These are phyloP conservation scores for Penicillium silybi DNA, from an alignment of 495 filamentous ascomycete genomes.

Conservation along the genomic window DNA sequence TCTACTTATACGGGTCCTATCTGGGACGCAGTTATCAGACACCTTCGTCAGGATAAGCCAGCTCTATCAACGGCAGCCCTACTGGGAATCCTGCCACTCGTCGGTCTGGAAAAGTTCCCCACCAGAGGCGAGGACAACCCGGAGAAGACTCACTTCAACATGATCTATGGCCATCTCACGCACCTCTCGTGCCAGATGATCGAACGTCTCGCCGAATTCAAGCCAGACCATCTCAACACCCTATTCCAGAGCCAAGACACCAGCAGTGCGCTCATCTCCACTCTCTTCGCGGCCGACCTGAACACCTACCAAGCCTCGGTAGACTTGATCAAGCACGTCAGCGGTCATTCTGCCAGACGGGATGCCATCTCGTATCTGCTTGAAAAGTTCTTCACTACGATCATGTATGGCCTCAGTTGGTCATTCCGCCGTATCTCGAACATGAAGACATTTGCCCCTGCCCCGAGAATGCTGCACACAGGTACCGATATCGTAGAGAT, in stretches of 20 bases:
- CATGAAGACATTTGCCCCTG: conserved; percentile 61
- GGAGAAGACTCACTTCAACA: conserved; percentile 67
- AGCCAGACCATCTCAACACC: conserved; percentile 54
- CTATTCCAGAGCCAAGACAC: conserved; percentile 61
- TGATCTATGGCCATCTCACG: conserved; percentile 63
- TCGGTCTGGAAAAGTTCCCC: conserved; percentile 68
- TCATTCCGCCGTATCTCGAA: conserved; percentile 53
- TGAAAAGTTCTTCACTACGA: conserved; percentile 57
- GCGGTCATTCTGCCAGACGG: conserved; percentile 61
- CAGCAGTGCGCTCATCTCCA: conserved; percentile 62
- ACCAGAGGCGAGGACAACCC: conserved; percentile 45
- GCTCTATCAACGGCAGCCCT: conserved; percentile 66
- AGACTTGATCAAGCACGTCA: conserved; percentile 75
- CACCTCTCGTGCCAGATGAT: conserved; percentile 67
- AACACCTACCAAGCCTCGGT: conserved; percentile 70
- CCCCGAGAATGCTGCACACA: conserved; percentile 66
- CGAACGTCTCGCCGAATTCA: conserved; percentile 72
- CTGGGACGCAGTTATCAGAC: conserved; percentile 71
- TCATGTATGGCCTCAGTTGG: conserved; percentile 57
- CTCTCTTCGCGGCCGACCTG: conserved; percentile 65
- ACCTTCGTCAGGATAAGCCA: conserved; percentile 59
- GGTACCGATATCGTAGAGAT: conserved; percentile 72
- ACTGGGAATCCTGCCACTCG: conserved; percentile 62
- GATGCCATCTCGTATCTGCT: conserved; percentile 73
- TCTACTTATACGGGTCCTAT: conserved; percentile 61